Evolutionary conservation across 2,329 filamentous ascomycete species (phyloP).

Genomic region (Exophiala mesophila): DNA sequence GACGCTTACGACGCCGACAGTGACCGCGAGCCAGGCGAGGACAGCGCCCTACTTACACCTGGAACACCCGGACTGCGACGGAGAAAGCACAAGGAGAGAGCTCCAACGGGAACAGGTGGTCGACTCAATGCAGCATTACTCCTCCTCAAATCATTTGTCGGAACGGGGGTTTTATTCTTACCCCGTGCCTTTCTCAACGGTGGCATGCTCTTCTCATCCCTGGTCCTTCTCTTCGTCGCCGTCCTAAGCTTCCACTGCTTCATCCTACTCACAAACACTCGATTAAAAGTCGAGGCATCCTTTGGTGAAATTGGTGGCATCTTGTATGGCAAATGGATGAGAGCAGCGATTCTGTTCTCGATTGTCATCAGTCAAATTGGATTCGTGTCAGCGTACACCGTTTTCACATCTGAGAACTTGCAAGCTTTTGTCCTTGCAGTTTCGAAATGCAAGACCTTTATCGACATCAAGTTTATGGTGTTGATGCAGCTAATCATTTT

Average conservation of each 20-base stretch:
- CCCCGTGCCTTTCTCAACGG: constrained; percentile 92
- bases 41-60: constrained; percentile 71
- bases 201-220: constrained; percentile 93
- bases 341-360: constrained; percentile 77
- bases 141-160: constrained; percentile 94
- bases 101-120: constrained; percentile 69
- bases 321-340: constrained; percentile 87
- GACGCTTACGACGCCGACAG: constrained; percentile 59
- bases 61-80: constrained; percentile 64
- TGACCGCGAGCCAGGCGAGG: constrained; percentile 76
- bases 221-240: constrained; percentile 82
- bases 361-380: constrained; percentile 95
- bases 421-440: constrained; percentile 93
- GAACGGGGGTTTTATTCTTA: constrained; percentile 89
- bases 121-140: constrained; percentile 76
- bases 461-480: constrained; percentile 85
- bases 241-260: constrained; percentile 95
- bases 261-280: constrained; percentile 82
- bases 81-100: constrained; percentile 70
- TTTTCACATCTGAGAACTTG: constrained; percentile 93
- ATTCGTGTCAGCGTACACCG: constrained; percentile 91
- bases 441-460: constrained; percentile 75
- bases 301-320: constrained; percentile 95
- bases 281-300: constrained; percentile 81
- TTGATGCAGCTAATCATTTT: constrained; percentile 94